Evolutionary conservation across 768 basidiomycete species (phyloP).

Genomic region (Leccinum subgranulosum): DNA sequence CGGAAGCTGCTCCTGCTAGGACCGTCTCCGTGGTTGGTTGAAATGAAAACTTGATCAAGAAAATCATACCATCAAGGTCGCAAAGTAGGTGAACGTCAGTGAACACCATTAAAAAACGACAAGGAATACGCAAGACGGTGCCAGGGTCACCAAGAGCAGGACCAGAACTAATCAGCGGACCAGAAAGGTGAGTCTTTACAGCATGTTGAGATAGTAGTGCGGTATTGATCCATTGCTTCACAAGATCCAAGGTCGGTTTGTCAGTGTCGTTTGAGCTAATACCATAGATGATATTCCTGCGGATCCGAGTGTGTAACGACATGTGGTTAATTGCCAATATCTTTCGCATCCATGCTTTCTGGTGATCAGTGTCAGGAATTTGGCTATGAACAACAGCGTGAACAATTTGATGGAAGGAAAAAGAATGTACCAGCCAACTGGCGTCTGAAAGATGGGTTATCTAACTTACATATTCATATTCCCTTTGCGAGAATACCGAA

Average conservation of each 20-base stretch:
- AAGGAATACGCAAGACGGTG: background rate
- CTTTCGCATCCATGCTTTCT: background rate
- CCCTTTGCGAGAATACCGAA: too few species aligned
- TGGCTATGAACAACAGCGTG: background rate
- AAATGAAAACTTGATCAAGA: background rate
- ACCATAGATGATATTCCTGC: background rate
- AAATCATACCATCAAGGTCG: background rate
- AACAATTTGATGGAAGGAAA: background rate
- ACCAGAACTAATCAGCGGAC: background rate
- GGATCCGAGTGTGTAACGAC: background rate
- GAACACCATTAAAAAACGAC: background rate
- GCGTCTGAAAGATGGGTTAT: too few species aligned
- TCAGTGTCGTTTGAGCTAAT: background rate
- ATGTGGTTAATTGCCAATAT: background rate
- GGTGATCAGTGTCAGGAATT: background rate
- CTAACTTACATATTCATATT: too few species aligned
- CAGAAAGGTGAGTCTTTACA: conserved; percentile 2
- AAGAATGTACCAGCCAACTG: too few species aligned
- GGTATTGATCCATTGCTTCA: background rate
- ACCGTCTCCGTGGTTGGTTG: background rate
- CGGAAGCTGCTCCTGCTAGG: background rate
- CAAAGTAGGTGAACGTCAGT: background rate
- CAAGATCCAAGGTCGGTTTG: background rate
- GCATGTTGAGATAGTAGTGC: conserved; percentile 3
- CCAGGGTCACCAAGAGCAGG: conserved; percentile 3